Base-by-base conservation (phyloP, 176 grass and related monocot genomes). In the Aegilops speltoides region DNA sequence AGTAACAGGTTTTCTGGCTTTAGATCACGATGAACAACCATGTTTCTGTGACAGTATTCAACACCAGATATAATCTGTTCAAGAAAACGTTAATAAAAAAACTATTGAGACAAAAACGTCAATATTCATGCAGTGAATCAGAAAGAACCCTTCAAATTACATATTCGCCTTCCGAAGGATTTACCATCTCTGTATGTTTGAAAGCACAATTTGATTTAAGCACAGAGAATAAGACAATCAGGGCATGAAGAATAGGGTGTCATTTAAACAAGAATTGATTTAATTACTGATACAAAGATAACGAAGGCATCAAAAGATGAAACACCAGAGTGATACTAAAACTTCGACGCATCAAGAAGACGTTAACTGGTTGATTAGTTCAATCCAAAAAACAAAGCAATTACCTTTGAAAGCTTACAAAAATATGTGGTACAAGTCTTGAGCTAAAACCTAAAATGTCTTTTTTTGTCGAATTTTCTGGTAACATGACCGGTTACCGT, bases 31-130 rank as follows among this genome's bases (percentile, higher is more conserved):
- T 99, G 97, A 67, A 94, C 97, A 19, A 96, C 89, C 94, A 94
- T 99, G 80, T 96, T 99, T 89, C 92, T 96, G 59, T 99, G 92
- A 60, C 94, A 99, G 84, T 99, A 99, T 76, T 94, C 94, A 41
- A 99, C 94, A 68, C 97, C 94, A 73, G 88, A 96, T 93, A 99
- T 93, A 72, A 94, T 90, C 94, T 99, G 88, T 88, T 76, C 68
- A 87, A 75, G 16, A 79, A 61, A 37, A 80, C 1, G 0, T 20
- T 19, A 61, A 56, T 0, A 2, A 8, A 22, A 24, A 46, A 89
- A 66, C 41, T 32, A 73, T 24, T 84, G n/a, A 81, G 14, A 32
- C 6, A 88, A 85, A 85, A 64, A 20, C 48, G 26, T 61, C 16
- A 63, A 84, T 48, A 40, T 36, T 11, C 7, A 36, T 68, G 36